Evolutionary conservation across 208 protist genomes (phyloP), one percentile per base, ranked within the genome.

Genomic region (Dictyostelium gargantuum): DNA sequence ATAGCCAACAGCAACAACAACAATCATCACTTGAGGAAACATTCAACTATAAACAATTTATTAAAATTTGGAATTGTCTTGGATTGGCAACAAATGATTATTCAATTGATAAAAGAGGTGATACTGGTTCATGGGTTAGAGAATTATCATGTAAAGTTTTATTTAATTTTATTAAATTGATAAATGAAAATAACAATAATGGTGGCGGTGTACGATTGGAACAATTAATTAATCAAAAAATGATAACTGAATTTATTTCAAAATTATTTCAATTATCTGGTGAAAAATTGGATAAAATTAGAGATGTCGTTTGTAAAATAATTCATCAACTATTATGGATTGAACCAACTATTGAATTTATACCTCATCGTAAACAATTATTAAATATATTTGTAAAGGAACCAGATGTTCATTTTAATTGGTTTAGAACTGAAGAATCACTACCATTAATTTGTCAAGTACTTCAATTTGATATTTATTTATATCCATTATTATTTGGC

Each of bases 61-160:
- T 58, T 19, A 61, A 91, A 10, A 92, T 98, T 35, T 95, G 95
- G 23, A 91, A 86, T 15, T 95, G 95, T 44, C 56, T 99, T 44
- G 61, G 99, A 44, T 48, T 46, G 3, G 96, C 95, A 17, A 85
- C 97, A 50, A 91, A 98, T 10, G 98, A 99, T 94, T 99, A 99
- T 94, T 95, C 96, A 29, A 95, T 97, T 13, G 98, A 99, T 91
- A 98, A 98, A 84, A 96, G 99, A 77, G 99, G 99, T 80, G 99
- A 99, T 92, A 98, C 99, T 32, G 99, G 99, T n/a, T 98, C 97
- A 46, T 99, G 98, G 97, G 98, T 99, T 32, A 97, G 99, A 68
- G 94, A 98, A 38, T 98, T 97, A 32, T 96, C 98, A 11, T 95
- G 99, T 93, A 85, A 95, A 32, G 86, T 85, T 21, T 85, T 99